Percentiles rank a stretch among this genome's conserved stretches.
phyloP scores from a whole-genome alignment of 371 early-diverging fungal species.

The Dinochytrium kinnereticum region DNA sequence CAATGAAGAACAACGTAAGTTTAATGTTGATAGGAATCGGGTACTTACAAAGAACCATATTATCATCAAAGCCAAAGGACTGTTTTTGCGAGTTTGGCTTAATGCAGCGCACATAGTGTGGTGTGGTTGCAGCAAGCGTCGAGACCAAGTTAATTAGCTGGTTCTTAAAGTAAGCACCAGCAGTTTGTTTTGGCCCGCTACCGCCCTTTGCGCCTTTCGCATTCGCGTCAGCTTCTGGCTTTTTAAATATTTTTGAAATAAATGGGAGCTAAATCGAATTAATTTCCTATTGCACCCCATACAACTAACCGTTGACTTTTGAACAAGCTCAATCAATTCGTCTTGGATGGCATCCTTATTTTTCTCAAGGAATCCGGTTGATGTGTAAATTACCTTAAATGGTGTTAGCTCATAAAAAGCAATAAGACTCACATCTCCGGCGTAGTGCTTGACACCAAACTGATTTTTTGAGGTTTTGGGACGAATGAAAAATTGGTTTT shows the following conservation, averaged over 20 bases:
- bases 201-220: slow-evolving; percentile 29
- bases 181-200: slow-evolving; percentile 45
- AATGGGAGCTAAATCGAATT: slow-evolving; percentile 29
- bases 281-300: neutral
- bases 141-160: slow-evolving; percentile 47
- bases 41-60: slow-evolving; percentile 52
- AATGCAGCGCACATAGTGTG: slow-evolving; percentile 72
- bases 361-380: slow-evolving; percentile 66
- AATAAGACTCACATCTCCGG: slow-evolving; percentile 56
- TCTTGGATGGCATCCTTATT: slow-evolving; percentile 69
- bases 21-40: neutral
- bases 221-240: slow-evolving; percentile 23
- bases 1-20: neutral
- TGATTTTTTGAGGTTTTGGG: slow-evolving; percentile 45
- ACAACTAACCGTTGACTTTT: slow-evolving; percentile 40
- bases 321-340: slow-evolving; percentile 54
- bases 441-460: slow-evolving; percentile 71
- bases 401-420: neutral
- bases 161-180: slow-evolving; percentile 45
- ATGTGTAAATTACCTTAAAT: slow-evolving; percentile 58
- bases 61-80: slow-evolving; percentile 53
- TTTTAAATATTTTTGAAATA: slow-evolving; percentile 39
- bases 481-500: slow-evolving; percentile 52
- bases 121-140: slow-evolving; percentile 47
- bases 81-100: slow-evolving; percentile 69